Conservation (phyloP, 176 grass and related monocot genomes). For the Puccinellia tenuiflora region DNA sequence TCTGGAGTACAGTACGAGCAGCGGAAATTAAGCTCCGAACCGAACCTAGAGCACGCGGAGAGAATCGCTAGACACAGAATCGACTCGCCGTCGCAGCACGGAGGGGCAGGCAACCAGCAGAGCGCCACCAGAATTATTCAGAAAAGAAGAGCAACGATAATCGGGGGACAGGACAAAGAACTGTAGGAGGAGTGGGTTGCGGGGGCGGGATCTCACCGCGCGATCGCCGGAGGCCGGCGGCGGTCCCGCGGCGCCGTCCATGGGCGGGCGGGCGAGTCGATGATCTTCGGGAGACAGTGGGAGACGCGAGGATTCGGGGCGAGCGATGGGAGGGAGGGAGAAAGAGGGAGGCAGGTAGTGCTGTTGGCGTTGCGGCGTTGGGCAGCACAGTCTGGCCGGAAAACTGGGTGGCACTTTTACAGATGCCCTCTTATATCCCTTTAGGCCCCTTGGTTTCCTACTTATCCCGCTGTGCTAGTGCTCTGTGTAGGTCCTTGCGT, state of each 20-base stretch:
- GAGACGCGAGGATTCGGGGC: neutral
- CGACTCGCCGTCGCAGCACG: neutral
- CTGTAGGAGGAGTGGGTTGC: neutral
- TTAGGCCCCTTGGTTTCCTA: neutral
- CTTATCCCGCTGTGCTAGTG: neutral
- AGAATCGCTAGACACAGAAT: neutral
- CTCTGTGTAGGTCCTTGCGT: neutral
- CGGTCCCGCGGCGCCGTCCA: conserved; percentile 19
- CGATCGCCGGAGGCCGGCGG: conserved; percentile 2
- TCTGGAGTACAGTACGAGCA: neutral
- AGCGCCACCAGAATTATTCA: neutral
- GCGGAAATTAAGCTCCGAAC: neutral
- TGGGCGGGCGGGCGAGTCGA: conserved; percentile 26
- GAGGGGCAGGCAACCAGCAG: neutral
- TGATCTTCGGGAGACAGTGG: neutral
- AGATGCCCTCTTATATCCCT: neutral
- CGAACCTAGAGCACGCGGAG: neutral
- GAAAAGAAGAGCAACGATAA: neutral
- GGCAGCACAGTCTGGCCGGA: neutral
- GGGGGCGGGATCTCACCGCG: neutral
- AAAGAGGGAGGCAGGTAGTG: neutral
- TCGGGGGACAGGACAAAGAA: neutral
- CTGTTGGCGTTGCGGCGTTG: conserved; percentile 10
- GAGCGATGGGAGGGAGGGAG: neutral
- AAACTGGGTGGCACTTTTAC: neutral